Evolutionary conservation across 2,329 filamentous ascomycete genomes (phyloP).

Genomic region (Botrytis tulipae): DNA sequence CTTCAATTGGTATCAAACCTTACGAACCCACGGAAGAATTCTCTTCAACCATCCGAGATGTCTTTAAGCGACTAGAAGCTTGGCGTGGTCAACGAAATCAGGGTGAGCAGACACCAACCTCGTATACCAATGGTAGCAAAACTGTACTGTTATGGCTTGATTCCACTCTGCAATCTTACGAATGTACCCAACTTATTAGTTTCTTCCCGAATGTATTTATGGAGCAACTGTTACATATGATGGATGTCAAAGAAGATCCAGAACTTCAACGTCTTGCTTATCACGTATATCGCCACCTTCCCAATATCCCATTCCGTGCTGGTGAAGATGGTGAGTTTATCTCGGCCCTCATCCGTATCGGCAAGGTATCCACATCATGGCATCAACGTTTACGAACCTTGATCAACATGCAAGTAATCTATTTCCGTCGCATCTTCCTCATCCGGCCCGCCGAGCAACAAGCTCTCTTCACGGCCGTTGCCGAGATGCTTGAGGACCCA

Average conservation of each 20-base stretch:
- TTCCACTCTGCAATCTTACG: slow-evolving; percentile 82
- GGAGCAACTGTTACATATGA: slow-evolving; percentile 95
- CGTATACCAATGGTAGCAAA: slow-evolving; percentile 95
- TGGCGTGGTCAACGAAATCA: slow-evolving; percentile 84
- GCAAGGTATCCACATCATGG: slow-evolving; percentile 81
- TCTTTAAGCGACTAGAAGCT: slow-evolving; percentile 76
- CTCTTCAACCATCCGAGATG: slow-evolving; percentile 63
- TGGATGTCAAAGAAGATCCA: slow-evolving; percentile 98
- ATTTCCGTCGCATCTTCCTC: slow-evolving; percentile 93
- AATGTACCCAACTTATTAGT: slow-evolving; percentile 84
- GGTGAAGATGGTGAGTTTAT: slow-evolving; percentile 87
- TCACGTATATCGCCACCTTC: slow-evolving; percentile 92
- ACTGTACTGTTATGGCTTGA: slow-evolving; percentile 96
- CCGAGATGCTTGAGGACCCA: slow-evolving; percentile 85
- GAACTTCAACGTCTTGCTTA: slow-evolving; percentile 94
- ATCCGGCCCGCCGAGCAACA: slow-evolving; percentile 73
- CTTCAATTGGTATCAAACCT: slow-evolving; percentile 79
- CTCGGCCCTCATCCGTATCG: slow-evolving; percentile 80
- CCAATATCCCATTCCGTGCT: slow-evolving; percentile 87
- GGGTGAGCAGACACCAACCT: slow-evolving; percentile 88
- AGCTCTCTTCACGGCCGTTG: slow-evolving; percentile 85
- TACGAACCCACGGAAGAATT: slow-evolving; percentile 80
- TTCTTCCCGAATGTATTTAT: slow-evolving; percentile 92
- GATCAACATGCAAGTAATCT: slow-evolving; percentile 98
- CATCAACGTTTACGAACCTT: slow-evolving; percentile 92